Conservation (phyloP, 2,329 filamentous ascomycete species). For the Cladophialophora yegresii region DNA sequence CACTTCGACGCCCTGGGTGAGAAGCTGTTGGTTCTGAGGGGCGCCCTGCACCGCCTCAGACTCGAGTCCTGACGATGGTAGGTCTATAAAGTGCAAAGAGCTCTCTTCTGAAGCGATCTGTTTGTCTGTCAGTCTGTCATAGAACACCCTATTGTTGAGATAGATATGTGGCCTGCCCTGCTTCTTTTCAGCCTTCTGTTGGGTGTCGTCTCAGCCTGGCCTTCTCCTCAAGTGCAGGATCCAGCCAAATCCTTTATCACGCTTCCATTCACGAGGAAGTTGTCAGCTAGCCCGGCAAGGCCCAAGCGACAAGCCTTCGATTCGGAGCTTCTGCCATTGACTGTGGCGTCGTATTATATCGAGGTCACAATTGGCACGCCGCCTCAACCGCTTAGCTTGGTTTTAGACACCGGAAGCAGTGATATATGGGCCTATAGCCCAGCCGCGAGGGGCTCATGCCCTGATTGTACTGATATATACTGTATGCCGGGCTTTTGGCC, state of each 20-base stretch:
- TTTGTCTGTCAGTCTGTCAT: not conserved
- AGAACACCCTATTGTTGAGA: not conserved
- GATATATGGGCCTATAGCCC: conserved; percentile 21
- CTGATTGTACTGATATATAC: conserved; percentile 1
- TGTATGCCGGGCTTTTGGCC: not conserved
- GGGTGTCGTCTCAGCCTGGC: not conserved
- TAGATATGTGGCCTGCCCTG: not conserved
- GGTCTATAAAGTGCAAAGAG: not conserved
- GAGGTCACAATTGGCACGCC: conserved; percentile 45
- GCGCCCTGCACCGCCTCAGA: not conserved
- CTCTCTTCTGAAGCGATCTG: too few relatives aligned
- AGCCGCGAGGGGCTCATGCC: not conserved
- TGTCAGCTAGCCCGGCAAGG: not conserved
- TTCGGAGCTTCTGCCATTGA: not conserved
- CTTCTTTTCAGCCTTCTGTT: not conserved
- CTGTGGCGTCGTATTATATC: conserved; percentile 53
- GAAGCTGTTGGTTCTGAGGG: not conserved
- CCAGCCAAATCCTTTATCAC: not conserved
- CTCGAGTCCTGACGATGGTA: not conserved
- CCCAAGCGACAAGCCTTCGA: not conserved
- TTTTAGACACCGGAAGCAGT: conserved; percentile 29
- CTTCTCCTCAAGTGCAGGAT: not conserved
- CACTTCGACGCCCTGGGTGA: not conserved
- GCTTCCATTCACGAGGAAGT: conserved; percentile 1
- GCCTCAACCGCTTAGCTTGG: conserved; percentile 22